A percentile compares a stretch with the other conserved stretches of the same genome.
phyloP scores from a whole-genome alignment of 2,329 filamentous ascomycete species.

The Alternaria solani region DNA sequence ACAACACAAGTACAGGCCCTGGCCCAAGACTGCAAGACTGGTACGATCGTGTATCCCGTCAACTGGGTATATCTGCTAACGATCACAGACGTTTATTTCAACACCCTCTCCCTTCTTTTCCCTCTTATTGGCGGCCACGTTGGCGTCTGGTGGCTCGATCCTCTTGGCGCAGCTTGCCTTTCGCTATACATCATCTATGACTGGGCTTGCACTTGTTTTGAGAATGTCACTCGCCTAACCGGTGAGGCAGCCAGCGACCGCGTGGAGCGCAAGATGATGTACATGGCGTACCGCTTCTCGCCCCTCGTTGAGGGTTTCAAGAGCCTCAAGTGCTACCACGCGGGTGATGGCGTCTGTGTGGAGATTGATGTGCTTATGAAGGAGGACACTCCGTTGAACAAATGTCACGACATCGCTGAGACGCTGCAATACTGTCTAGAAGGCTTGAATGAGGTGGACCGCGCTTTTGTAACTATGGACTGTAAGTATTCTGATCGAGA shows the following conservation, averaged over 20 bases:
- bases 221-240: conserved; percentile 66
- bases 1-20: conserved; percentile 71
- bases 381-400: conserved; percentile 60
- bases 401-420: conserved; percentile 68
- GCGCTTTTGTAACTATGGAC: conserved; percentile 62
- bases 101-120: conserved; percentile 69
- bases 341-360: conserved; percentile 69
- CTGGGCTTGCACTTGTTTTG: conserved; percentile 69
- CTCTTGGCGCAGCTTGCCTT: conserved; percentile 67
- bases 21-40: conserved; percentile 66
- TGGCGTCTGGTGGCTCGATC: conserved; percentile 73
- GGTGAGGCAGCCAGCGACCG: conserved; percentile 64
- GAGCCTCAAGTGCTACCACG: conserved; percentile 66
- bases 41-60: neutral
- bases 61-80: neutral
- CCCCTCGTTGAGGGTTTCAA: conserved; percentile 64
- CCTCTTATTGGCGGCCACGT: conserved; percentile 67
- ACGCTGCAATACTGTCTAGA: conserved; percentile 70
- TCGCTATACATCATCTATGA: conserved; percentile 74
- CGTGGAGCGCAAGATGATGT: conserved; percentile 65
- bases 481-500: conserved; percentile 46
- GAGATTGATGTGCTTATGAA: conserved; percentile 68
- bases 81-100: conserved; percentile 69
- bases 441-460: conserved; percentile 61
- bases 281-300: conserved; percentile 65